A percentile compares a stretch with the other conserved stretches of the same genome.
These are phyloP conservation scores for Talaromyces sp. DNA, from an alignment of 2,329 filamentous ascomycete genomes.

Conservation along the genomic window DNA sequence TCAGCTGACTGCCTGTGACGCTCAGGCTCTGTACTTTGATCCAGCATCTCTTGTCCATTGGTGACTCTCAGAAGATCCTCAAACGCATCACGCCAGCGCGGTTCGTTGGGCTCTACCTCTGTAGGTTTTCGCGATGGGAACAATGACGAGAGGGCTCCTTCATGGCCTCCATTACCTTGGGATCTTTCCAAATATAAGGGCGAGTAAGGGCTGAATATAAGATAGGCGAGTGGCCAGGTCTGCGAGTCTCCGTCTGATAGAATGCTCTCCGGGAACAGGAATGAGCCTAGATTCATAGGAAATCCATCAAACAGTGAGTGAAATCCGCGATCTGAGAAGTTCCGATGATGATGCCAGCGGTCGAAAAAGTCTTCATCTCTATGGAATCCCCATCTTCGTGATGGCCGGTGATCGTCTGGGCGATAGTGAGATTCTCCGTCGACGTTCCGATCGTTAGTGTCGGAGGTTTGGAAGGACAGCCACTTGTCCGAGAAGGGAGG, in stretches of 20 bases:
- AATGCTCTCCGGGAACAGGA: slow-evolving; percentile 33
- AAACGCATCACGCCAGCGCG: slow-evolving; percentile 56
- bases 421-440: neutral
- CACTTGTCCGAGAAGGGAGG: slow-evolving; percentile 34
- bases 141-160: slow-evolving; percentile 34
- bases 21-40: slow-evolving; percentile 26
- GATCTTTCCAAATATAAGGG: slow-evolving; percentile 52
- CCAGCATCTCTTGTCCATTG: slow-evolving; percentile 44
- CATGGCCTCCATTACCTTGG: slow-evolving; percentile 27
- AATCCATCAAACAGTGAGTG: slow-evolving; percentile 38
- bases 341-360: slow-evolving; percentile 25
- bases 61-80: slow-evolving; percentile 56
- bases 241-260: slow-evolving; percentile 35
- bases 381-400: slow-evolving; percentile 5
- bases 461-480: slow-evolving; percentile 32
- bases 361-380: slow-evolving; percentile 22
- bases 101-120: slow-evolving; percentile 34
- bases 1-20: slow-evolving; percentile 31
- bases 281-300: slow-evolving; percentile 28
- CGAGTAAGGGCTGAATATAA: slow-evolving; percentile 53
- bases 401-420: neutral
- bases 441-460: slow-evolving; percentile 24
- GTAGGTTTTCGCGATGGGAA: slow-evolving; percentile 34
- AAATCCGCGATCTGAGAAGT: slow-evolving; percentile 29
- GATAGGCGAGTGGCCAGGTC: slow-evolving; percentile 41